Conservation (phyloP, 768 basidiomycete genomes). For the Agrocybe praecox region DNA sequence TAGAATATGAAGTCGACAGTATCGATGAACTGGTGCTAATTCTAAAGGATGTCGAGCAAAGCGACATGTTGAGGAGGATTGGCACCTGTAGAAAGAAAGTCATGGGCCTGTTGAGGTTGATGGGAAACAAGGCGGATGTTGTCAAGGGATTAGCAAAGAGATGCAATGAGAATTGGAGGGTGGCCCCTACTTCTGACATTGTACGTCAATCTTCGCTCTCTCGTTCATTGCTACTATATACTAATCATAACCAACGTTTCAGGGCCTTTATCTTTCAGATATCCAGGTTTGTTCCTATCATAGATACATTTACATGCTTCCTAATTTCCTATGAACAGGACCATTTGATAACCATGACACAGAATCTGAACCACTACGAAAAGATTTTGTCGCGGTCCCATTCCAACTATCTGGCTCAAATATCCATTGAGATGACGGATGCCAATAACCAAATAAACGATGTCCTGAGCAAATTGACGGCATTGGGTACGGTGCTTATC, state of each 20-base stretch:
- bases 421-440: constrained; percentile 99
- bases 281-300: constrained; percentile 63
- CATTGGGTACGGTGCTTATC: constrained; percentile 95
- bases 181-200: constrained; percentile 97
- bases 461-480: constrained; percentile 95
- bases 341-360: constrained; percentile 99
- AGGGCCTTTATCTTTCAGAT: constrained; percentile 95
- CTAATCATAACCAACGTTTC: constrained; percentile 1
- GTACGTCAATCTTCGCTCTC: constrained; percentile 41
- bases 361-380: constrained; percentile 99
- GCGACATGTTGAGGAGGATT: constrained; percentile 96
- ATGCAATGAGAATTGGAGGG: constrained; percentile 98
- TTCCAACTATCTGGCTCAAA: constrained; percentile 98
- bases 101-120: constrained; percentile 93
- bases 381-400: constrained; percentile 99
- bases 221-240: neutral
- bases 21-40: constrained; percentile 99
- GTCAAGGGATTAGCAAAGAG: constrained; percentile 98
- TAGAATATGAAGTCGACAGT: constrained; percentile 99
- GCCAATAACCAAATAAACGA: constrained; percentile 99
- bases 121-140: constrained; percentile 99
- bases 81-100: constrained; percentile 99
- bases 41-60: constrained; percentile 93
- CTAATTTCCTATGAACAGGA: constrained; percentile 44
- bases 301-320: neutral